Evolutionary conservation across 805 yeast genomes (phyloP).

Genomic region (Blastobotrys peoriensis): DNA sequence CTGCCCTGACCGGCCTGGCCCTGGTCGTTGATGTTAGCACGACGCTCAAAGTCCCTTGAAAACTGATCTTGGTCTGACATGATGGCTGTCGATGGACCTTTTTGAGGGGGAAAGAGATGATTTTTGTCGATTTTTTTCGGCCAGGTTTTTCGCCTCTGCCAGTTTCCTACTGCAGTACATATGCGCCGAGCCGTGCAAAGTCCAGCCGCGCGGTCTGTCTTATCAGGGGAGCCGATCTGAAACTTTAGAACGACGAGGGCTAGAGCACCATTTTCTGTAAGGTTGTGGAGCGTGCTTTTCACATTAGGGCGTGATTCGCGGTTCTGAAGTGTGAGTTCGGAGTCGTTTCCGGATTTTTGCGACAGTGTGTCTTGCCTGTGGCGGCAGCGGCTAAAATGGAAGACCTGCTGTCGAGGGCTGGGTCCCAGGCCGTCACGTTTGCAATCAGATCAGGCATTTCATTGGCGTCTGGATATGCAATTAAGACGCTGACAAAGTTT

Average conservation of each 20-base stretch:
- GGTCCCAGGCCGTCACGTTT: constrained; percentile 72
- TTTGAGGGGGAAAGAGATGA: background rate
- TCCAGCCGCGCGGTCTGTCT: too few relatives aligned
- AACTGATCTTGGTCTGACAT: constrained; percentile 24
- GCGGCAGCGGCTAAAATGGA: too few relatives aligned
- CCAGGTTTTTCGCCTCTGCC: background rate
- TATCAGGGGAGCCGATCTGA: too few relatives aligned
- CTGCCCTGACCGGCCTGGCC: constrained; percentile 32
- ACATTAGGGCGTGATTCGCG: too few relatives aligned
- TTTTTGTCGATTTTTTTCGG: background rate
- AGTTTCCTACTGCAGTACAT: too few relatives aligned
- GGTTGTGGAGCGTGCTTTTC: too few relatives aligned
- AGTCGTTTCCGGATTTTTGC: too few relatives aligned
- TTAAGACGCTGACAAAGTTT: constrained; percentile 53
- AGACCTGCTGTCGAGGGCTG: constrained; percentile 38
- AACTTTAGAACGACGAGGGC: too few relatives aligned
- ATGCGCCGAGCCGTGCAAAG: too few relatives aligned
- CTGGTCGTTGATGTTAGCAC: constrained; percentile 16
- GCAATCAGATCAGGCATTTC: constrained; percentile 74
- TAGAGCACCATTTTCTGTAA: too few relatives aligned
- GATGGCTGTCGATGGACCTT: background rate
- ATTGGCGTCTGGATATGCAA: constrained; percentile 66
- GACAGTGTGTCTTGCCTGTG: too few relatives aligned
- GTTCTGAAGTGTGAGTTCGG: too few relatives aligned
- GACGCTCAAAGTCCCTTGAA: constrained; percentile 26